Conservation (phyloP, 164 flowering plant genomes). For the Vitis cinerea region DNA sequence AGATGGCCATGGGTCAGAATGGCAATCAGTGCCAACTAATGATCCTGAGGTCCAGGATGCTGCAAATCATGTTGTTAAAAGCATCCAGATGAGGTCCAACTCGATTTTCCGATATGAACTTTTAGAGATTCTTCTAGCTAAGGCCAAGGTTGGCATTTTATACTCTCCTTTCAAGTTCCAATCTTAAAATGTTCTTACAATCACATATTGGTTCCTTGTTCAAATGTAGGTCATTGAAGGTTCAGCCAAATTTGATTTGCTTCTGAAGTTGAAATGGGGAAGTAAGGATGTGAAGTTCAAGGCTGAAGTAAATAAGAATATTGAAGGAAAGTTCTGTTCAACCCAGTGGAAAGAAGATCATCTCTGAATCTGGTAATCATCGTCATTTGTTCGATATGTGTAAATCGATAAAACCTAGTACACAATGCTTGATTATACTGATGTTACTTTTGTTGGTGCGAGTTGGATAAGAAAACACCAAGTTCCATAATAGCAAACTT, state of each 20-base stretch:
- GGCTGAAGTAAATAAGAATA: slow-evolving; percentile 7
- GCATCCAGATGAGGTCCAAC: slow-evolving; percentile 76
- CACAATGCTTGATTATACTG: too few species aligned
- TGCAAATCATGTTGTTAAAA: slow-evolving; percentile 66
- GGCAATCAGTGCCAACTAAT: slow-evolving; percentile 51
- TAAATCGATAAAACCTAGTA: too few species aligned
- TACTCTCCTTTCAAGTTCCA: too few species aligned
- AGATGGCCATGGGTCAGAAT: slow-evolving; percentile 52
- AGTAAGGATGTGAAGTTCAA: slow-evolving; percentile 8
- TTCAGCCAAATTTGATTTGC: slow-evolving; percentile 13
- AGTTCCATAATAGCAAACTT: too few species aligned
- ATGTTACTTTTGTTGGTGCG: too few species aligned
- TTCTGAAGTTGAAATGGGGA: slow-evolving; percentile 18
- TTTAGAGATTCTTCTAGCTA: slow-evolving; percentile 60
- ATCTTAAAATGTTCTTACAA: too few species aligned
- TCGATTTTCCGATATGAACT: slow-evolving; percentile 69
- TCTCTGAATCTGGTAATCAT: too few species aligned
- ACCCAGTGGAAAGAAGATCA: too few species aligned
- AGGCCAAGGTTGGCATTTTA: slow-evolving; percentile 56
- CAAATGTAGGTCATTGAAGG: slow-evolving; percentile 16
- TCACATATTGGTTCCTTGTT: neutral
- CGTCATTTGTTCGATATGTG: too few species aligned
- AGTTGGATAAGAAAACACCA: too few species aligned
- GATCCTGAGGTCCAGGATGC: slow-evolving; percentile 74
- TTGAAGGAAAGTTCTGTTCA: slow-evolving; percentile 8